Percentiles rank a stretch among this genome's conserved stretches.
These are phyloP conservation scores for Septoria linicola DNA, from an alignment of 2,329 filamentous ascomycete genomes.

Conservation along the genomic window DNA sequence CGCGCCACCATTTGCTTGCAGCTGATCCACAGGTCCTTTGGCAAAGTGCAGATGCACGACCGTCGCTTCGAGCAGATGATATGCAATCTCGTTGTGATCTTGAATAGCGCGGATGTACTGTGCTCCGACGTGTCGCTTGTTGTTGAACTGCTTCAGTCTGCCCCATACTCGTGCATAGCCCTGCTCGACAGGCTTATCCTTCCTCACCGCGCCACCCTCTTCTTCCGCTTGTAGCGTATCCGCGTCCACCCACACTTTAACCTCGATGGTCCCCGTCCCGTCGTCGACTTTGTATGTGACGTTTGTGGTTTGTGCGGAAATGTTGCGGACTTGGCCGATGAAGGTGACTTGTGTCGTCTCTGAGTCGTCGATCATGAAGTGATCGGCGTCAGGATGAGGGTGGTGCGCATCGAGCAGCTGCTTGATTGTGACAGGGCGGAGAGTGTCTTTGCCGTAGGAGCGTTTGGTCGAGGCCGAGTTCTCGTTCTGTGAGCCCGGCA, in stretches of 20 bases:
- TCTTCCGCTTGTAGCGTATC: slow-evolving; percentile 48
- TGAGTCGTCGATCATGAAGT: slow-evolving; percentile 76
- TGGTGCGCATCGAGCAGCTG: slow-evolving; percentile 83
- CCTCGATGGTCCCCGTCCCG: slow-evolving; percentile 81
- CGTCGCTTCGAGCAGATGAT: slow-evolving; percentile 86
- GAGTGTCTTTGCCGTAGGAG: slow-evolving; percentile 74
- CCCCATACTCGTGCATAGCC: slow-evolving; percentile 85
- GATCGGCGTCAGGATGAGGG: slow-evolving; percentile 67
- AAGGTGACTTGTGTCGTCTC: slow-evolving; percentile 74
- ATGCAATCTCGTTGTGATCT: slow-evolving; percentile 90
- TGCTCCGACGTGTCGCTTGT: slow-evolving; percentile 77
- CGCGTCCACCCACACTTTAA: slow-evolving; percentile 79
- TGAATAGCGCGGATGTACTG: slow-evolving; percentile 76
- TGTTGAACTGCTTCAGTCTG: slow-evolving; percentile 77
- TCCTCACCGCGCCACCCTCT: slow-evolving; percentile 40
- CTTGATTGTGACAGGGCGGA: slow-evolving; percentile 93
- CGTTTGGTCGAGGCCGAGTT: slow-evolving; percentile 44
- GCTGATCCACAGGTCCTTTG: slow-evolving; percentile 59
- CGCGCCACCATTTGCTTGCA: slow-evolving; percentile 40
- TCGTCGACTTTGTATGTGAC: slow-evolving; percentile 92
- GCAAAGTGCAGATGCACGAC: slow-evolving; percentile 84
- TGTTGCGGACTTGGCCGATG: slow-evolving; percentile 84
- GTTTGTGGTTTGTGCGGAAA: slow-evolving; percentile 85
- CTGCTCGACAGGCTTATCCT: slow-evolving; percentile 64
- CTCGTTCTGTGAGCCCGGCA: slow-evolving; percentile 50